These are phyloP conservation scores for Neurospora hispaniola DNA, from an alignment of 495 filamentous ascomycete genomes.

Conservation along the genomic window DNA sequence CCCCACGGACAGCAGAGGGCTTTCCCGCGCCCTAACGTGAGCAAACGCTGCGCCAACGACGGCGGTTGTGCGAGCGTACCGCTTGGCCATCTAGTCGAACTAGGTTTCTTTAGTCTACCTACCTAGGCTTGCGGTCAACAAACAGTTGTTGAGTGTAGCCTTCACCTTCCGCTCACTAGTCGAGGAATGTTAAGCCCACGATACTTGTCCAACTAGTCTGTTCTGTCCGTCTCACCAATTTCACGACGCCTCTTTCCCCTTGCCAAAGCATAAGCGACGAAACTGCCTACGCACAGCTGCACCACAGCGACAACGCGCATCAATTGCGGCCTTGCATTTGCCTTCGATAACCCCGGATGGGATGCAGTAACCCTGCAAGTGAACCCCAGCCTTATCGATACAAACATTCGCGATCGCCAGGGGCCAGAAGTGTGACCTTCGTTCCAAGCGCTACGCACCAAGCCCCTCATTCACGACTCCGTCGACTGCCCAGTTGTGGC, in stretches of 20 bases:
- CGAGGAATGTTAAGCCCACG: neutral
- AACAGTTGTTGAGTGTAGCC: neutral
- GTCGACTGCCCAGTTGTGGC: slow-evolving; percentile 6
- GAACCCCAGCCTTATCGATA: slow-evolving; percentile 18
- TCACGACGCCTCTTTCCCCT: neutral
- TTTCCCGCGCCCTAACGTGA: neutral
- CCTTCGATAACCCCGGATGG: neutral
- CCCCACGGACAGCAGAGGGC: neutral
- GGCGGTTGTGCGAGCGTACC: neutral
- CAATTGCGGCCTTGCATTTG: neutral
- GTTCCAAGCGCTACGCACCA: neutral
- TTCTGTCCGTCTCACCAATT: neutral
- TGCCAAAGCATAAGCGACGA: neutral
- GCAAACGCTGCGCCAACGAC: neutral
- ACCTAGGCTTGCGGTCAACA: neutral
- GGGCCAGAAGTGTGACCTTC: neutral
- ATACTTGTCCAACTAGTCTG: neutral
- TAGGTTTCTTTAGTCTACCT: no score
- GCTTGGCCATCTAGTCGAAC: neutral
- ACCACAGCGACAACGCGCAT: neutral
- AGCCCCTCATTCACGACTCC: slow-evolving; percentile 10
- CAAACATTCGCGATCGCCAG: slow-evolving; percentile 8
- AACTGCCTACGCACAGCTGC: neutral
- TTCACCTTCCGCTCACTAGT: neutral
- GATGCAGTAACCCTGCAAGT: neutral